phyloP scores from a whole-genome alignment of 208 protist genomes.

The Porcisia hertigi region DNA sequence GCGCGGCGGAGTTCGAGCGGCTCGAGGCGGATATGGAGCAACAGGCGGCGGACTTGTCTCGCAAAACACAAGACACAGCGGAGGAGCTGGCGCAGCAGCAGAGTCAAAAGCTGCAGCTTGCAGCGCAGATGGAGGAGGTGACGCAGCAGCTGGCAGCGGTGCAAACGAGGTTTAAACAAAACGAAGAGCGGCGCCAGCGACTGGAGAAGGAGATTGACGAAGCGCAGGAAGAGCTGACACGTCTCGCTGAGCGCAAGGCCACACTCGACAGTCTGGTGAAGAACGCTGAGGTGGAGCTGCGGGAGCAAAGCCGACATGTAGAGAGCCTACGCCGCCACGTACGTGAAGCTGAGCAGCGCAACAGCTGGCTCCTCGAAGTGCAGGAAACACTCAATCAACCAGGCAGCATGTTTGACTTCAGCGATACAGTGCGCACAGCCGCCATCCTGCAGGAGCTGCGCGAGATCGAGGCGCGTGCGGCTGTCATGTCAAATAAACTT shows the following conservation, averaged over 20 bases:
- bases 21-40: conserved; percentile 81
- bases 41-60: conserved; percentile 48
- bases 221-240: conserved; percentile 71
- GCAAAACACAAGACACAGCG: conserved; percentile 54
- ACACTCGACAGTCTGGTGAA: conserved; percentile 70
- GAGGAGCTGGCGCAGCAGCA: conserved; percentile 62
- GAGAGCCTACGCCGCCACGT: conserved; percentile 53
- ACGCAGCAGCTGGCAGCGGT: conserved; percentile 45
- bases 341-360: conserved; percentile 65
- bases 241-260: conserved; percentile 54
- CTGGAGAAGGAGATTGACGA: conserved; percentile 85
- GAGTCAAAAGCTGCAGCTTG: conserved; percentile 36
- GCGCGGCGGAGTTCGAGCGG: conserved; percentile 68
- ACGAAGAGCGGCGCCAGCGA: conserved; percentile 50
- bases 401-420: conserved; percentile 67
- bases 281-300: conserved; percentile 82
- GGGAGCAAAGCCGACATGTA: conserved; percentile 42
- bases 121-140: conserved; percentile 37
- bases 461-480: conserved; percentile 72
- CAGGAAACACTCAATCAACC: conserved; percentile 45
- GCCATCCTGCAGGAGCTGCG: conserved; percentile 71
- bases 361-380: conserved; percentile 62
- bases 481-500: conserved; percentile 76
- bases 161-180: conserved; percentile 34
- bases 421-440: conserved; percentile 55